A percentile compares a stretch with the other conserved stretches of the same genome.
phyloP scores from a whole-genome alignment of 2,329 filamentous ascomycete species.

The Annulohypoxylon truncatum region DNA sequence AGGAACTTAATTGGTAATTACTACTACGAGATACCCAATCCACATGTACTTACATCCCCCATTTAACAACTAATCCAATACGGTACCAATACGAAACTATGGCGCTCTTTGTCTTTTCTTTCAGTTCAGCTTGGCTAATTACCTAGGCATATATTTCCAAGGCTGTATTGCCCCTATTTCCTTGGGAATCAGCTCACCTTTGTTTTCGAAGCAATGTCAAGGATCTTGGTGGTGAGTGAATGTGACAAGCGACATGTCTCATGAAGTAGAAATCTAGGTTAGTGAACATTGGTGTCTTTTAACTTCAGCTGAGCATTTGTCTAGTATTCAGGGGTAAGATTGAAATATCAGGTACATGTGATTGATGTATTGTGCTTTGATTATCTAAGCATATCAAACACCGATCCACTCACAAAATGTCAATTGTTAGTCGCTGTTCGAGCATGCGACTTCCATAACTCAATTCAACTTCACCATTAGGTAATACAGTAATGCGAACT shows the following conservation, averaged over 20 bases:
- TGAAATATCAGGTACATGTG: not conserved
- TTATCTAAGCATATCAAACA: not conserved
- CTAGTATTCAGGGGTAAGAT: conserved; percentile 7
- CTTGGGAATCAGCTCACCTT: not conserved
- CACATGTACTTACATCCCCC: conserved; percentile 3
- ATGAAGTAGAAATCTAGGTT: not conserved
- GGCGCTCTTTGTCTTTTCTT: not conserved
- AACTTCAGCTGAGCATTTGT: not conserved
- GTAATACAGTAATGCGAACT: conserved; percentile 16
- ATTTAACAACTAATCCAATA: conserved; percentile 8
- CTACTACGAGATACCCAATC: conserved; percentile 30
- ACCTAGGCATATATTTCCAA: not conserved
- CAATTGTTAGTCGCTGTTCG: not conserved
- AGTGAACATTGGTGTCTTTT: not conserved
- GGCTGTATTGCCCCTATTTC: not conserved
- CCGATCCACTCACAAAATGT: not conserved
- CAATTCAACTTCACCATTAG: conserved; percentile 6
- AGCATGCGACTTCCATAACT: conserved; percentile 1
- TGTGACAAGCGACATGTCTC: conserved; percentile 15
- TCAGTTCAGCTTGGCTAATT: not conserved
- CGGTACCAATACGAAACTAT: conserved; percentile 5
- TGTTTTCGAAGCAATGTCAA: not conserved
- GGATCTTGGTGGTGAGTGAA: conserved; percentile 1
- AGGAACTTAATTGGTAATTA: conserved; percentile 1
- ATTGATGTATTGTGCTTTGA: not conserved